Evolutionary conservation across 495 filamentous ascomycete species (phyloP), one percentile per base, ranked within the genome.

Genomic region (Aspergillus panamensis): DNA sequence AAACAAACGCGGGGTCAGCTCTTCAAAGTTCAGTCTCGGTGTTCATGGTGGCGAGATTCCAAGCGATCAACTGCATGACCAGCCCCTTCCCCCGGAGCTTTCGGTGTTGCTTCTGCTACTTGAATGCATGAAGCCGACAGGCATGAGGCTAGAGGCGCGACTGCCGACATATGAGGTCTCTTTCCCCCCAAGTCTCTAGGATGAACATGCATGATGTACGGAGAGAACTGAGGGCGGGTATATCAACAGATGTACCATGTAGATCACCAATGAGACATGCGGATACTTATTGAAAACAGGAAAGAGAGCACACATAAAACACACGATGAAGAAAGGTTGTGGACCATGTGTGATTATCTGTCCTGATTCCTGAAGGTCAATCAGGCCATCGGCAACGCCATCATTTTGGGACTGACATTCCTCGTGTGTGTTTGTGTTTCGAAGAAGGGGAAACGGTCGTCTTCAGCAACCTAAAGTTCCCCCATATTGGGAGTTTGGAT

Each of bases 201-300:
- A 7, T 21, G 6, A 39, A 10, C 10, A 45, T 45, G 42, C 16
- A 45, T 9, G 6, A 45, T 45, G 42, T 45, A 45, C 42, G 29
- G 13, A 31, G 21, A 20, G 20, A 30, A 21, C 42, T n/a, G 16
- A 31, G 47, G 31, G 7, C 31, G n/a, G 17, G 17, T 45, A 47
- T 21, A 54, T 54, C 39, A 33, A 21, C n/a, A 33, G 52, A 47
- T 45, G 35, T 53, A 53, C 39, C 40, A 8, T 31, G 43, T 54
- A 45, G 40, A 20, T 45, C 16, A 16, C 8, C 16, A 6, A 35
- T 19, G 30, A 33, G 53, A 35, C 45, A 56, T 42, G 53, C 45
- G 35, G 53, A 19, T 31, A 56, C 40, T 44, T 55, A 19, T 42
- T 33, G 53, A 56, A 49, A 40, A 48, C 16, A 30, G 53, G 53